Conservation (phyloP, 306 rosid genomes). For the Castanopsis chinensis region DNA sequence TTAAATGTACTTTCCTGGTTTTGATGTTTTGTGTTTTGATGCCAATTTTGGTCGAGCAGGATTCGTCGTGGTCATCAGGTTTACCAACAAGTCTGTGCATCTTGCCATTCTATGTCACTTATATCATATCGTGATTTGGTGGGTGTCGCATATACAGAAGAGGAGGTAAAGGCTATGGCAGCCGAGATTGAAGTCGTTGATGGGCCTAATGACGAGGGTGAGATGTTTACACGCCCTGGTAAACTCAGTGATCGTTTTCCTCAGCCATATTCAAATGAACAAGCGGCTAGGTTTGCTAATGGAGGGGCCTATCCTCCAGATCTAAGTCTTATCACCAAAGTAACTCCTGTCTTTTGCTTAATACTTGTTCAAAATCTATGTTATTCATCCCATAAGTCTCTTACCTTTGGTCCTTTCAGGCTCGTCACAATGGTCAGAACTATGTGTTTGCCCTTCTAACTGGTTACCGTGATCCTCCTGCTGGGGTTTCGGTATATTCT, state of each 20-base stretch:
- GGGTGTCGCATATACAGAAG: constrained; percentile 97
- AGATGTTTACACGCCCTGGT: constrained; percentile 98
- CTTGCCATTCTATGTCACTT: constrained; percentile 97
- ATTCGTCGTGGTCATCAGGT: constrained; percentile 99
- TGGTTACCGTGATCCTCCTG: constrained; percentile 96
- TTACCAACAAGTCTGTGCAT: constrained; percentile 89
- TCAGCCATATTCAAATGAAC: constrained; percentile 84
- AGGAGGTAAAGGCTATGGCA: constrained; percentile 96
- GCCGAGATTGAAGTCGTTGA: constrained; percentile 98
- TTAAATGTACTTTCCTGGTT: background rate
- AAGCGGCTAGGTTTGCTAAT: constrained; percentile 99
- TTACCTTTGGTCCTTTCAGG: constrained; percentile 48
- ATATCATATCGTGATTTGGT: constrained; percentile 98
- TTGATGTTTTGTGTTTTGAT: constrained; percentile 20
- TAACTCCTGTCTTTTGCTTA: constrained; percentile 40
- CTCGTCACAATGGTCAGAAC: constrained; percentile 97
- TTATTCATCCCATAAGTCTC: background rate
- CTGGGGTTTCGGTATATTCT: constrained; percentile 76
- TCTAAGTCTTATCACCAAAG: constrained; percentile 93
- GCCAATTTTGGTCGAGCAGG: constrained; percentile 55
- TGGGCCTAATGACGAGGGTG: constrained; percentile 99
- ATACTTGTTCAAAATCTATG: background rate
- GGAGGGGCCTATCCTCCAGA: constrained; percentile 99
- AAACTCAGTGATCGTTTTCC: constrained; percentile 98
- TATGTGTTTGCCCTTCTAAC: constrained; percentile 88